Evolutionary conservation across 345 rosid species (phyloP).

Genomic region (Chamaenerion angustifolium): DNA sequence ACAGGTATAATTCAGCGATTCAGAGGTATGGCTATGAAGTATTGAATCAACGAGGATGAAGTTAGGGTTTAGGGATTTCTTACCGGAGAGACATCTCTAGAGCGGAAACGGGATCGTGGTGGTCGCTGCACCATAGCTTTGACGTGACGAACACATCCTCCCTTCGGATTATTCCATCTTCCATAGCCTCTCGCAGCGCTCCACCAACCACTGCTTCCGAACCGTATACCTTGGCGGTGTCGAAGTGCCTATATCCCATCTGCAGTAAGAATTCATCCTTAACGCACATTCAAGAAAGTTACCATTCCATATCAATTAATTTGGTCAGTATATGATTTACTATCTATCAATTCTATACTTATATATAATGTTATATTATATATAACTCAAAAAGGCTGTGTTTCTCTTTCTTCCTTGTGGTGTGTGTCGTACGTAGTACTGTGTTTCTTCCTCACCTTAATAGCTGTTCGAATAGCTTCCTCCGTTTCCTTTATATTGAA

Average conservation of each 20-base stretch:
- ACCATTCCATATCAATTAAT: no score
- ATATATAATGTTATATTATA: no score
- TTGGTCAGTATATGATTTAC: no score
- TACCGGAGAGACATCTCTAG: slow-evolving; percentile 49
- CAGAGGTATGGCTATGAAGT: no score
- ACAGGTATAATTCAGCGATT: no score
- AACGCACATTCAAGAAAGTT: no score
- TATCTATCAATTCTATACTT: no score
- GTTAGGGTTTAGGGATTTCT: slow-evolving; percentile 1
- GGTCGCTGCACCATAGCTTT: slow-evolving; percentile 77
- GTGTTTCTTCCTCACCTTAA: slow-evolving; percentile 65
- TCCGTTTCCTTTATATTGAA: slow-evolving; percentile 33
- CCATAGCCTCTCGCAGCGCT: slow-evolving; percentile 39
- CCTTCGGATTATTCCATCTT: slow-evolving; percentile 25
- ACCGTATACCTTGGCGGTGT: slow-evolving; percentile 72
- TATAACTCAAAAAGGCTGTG: no score
- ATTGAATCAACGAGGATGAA: no score
- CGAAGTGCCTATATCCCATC: slow-evolving; percentile 86
- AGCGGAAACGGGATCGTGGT: slow-evolving; percentile 65
- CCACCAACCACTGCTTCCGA: slow-evolving; percentile 76
- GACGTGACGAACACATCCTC: slow-evolving; percentile 69
- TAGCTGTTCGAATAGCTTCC: slow-evolving; percentile 47
- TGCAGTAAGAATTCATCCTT: slow-evolving; percentile 10
- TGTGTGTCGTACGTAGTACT: no score
- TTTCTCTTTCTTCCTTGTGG: no score